Conservation (phyloP, 768 basidiomycete genomes). For the Termitomyces sp. region DNA sequence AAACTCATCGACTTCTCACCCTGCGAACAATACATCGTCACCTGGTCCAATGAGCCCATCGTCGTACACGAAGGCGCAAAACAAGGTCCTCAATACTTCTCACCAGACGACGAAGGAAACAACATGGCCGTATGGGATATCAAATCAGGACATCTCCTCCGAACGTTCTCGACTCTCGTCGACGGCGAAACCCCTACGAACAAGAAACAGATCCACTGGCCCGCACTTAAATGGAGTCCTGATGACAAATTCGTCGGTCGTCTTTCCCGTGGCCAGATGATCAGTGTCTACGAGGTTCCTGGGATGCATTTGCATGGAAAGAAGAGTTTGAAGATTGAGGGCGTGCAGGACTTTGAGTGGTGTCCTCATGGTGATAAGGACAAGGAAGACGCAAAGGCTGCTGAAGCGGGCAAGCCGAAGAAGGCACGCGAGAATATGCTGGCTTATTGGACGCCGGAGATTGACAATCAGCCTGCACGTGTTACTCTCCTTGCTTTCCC, state of each 20-base stretch:
- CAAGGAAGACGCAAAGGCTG: conserved; percentile 55
- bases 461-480: conserved; percentile 92
- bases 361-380: conserved; percentile 91
- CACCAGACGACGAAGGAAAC: conserved; percentile 94
- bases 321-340: conserved; percentile 96
- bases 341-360: conserved; percentile 98
- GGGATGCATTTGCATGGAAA: conserved; percentile 92
- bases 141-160: conserved; percentile 86
- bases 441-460: conserved; percentile 97
- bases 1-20: conserved; percentile 97
- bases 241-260: conserved; percentile 95
- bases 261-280: conserved; percentile 85
- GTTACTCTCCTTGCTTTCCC: conserved; percentile 94
- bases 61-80: conserved; percentile 75
- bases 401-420: conserved; percentile 45
- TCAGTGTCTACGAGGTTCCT: conserved; percentile 95
- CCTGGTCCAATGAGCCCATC: conserved; percentile 95
- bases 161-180: conserved; percentile 75
- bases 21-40: conserved; percentile 93
- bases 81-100: conserved; percentile 83
- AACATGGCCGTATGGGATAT: conserved; percentile 98
- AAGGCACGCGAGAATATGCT: conserved; percentile 88
- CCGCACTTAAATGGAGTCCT: conserved; percentile 93
- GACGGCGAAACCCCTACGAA: conserved; percentile 54
- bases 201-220: conserved; percentile 92